Evolutionary conservation across 139 green algal species (phyloP).

Genomic region (Klebsormidium nitens): DNA sequence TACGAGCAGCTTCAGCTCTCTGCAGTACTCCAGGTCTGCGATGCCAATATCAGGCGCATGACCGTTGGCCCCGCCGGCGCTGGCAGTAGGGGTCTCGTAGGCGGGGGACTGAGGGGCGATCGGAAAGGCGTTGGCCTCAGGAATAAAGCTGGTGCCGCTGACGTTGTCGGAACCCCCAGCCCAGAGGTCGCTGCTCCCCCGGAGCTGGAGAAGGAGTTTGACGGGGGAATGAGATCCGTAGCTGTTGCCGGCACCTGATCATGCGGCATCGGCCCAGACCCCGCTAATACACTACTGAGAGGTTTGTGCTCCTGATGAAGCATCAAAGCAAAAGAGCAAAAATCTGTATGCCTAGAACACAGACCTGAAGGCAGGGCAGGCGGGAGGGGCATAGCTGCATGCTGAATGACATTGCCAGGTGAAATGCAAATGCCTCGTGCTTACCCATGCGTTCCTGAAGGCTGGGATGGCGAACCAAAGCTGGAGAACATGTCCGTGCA

Average conservation of each 20-base stretch:
- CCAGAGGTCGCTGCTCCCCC: constrained; percentile 30
- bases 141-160: constrained; percentile 30
- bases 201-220: too few relatives aligned
- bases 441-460: background rate
- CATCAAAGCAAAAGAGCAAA: background rate
- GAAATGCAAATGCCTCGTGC: background rate
- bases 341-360: too few relatives aligned
- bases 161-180: constrained; percentile 7
- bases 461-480: too few relatives aligned
- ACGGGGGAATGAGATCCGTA: too few relatives aligned
- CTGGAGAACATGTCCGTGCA: background rate
- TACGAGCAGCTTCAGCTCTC: constrained; percentile 22
- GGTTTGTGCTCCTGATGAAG: background rate
- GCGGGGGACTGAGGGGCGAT: constrained; percentile 10
- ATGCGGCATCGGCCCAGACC: background rate
- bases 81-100: background rate
- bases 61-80: background rate
- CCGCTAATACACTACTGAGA: background rate
- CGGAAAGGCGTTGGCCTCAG: constrained; percentile 34
- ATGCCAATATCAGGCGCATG: constrained; percentile 7
- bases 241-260: background rate
- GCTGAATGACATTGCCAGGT: background rate
- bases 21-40: constrained; percentile 30
- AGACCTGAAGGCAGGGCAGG: too few relatives aligned
- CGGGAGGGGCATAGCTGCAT: too few relatives aligned